Percentiles rank a stretch among this genome's conserved stretches.
Evolutionary conservation across 2,329 filamentous ascomycete genomes (phyloP).

Genomic region (Septoria petroselini): DNA sequence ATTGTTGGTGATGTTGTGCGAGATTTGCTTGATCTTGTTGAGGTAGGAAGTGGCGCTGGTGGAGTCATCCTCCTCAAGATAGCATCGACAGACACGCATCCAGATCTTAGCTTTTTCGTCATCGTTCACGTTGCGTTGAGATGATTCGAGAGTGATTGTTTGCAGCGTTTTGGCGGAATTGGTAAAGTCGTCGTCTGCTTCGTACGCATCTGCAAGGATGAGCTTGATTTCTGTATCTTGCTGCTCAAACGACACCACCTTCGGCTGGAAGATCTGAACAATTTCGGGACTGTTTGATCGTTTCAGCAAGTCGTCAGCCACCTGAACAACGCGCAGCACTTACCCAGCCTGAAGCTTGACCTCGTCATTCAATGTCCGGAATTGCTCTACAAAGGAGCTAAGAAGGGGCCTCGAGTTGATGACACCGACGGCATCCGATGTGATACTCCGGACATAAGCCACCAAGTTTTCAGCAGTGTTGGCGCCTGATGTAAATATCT

Average conservation of each 20-base stretch:
- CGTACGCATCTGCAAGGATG: conserved; percentile 77
- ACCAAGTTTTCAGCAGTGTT: conserved; percentile 61
- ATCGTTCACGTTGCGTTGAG: conserved; percentile 77
- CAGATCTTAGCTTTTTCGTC: conserved; percentile 80
- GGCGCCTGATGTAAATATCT: conserved; percentile 50
- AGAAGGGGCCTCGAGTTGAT: conserved; percentile 73
- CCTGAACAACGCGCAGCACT: not conserved
- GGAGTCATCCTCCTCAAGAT: conserved; percentile 89
- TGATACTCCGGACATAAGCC: conserved; percentile 61
- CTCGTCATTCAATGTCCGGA: conserved; percentile 61
- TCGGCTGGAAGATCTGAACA: conserved; percentile 64
- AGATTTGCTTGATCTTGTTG: conserved; percentile 92
- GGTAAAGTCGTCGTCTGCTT: conserved; percentile 74
- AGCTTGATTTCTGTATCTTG: conserved; percentile 77
- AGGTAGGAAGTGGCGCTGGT: conserved; percentile 80
- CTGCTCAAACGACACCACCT: conserved; percentile 75
- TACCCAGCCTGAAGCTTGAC: conserved; percentile 67
- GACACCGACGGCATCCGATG: conserved; percentile 68
- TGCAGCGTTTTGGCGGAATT: conserved; percentile 74
- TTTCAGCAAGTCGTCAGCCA: not conserved
- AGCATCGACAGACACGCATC: conserved; percentile 91
- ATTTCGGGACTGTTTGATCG: conserved; percentile 53
- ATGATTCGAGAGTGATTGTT: conserved; percentile 82
- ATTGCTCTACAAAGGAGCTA: conserved; percentile 60
- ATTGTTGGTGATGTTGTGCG: conserved; percentile 71